Base-by-base conservation (phyloP, 257 asterid genomes). In the Capsicum rhomboideum region DNA sequence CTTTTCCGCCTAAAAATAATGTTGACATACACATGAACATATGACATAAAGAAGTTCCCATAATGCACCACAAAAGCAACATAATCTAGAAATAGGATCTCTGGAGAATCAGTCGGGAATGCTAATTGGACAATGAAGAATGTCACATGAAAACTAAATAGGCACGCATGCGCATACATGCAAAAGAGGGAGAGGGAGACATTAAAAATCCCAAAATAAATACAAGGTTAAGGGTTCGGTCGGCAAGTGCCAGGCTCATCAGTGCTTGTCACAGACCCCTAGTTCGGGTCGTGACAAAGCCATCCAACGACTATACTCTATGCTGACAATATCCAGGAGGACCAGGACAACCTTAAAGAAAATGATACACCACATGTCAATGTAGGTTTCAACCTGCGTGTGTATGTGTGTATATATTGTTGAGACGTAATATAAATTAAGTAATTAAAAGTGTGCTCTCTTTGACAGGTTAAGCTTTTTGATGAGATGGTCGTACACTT, bases 1-100 rank as follows among this genome's bases (percentile, higher is more conserved):
- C 86, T 86, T 94, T 88, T 93, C 99, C 87, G 93, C 98, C 99
- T 96, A 88, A 85, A n/a, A 29, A 72, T 20, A 84, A 44, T 68
- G 64, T 66, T 14, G 13, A 29, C 64, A 28, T 49, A 18, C 46
- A 34, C 66, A 49, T 37, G 61, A 82, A 64, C 37, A 82, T 46
- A 82, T 3, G 46, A 82, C 42, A 26, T 53, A 49, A 64, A 64
- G 7, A 82, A 42, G 63, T 44, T 44, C 37, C 31, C 28, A 82
- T 66, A 64, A 66, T 77, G 82, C 42, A 50, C 63, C 63, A 77
- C 17, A 77, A 75, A 74, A 5, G 61, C 4, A 77, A 77, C 82
- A 77, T 26, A 49, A 50, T 77, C 46, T 28, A 77, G 82, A 77
- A 50, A 52, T 42, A 71, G 79, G 28, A 71, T 42, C 79, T 77